These are phyloP conservation scores for Camelina sativa DNA, from an alignment of 345 rosid genomes.

Conservation along the genomic window DNA sequence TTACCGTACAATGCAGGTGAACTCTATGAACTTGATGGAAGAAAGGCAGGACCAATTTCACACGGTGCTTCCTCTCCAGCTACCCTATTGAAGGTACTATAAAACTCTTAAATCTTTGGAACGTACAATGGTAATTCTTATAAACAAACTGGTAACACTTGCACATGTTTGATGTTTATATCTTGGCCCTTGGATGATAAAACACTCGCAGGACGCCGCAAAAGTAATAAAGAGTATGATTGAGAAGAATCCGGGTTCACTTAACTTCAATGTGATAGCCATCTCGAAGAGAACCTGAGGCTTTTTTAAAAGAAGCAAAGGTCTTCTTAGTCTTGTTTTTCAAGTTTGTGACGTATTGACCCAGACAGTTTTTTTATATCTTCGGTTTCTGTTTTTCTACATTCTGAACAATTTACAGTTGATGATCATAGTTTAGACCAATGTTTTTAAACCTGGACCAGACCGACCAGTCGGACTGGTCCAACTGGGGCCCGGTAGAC, in stretches of 20 bases:
- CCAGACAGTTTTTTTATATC: constrained; percentile 28
- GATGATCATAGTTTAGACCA: constrained; percentile 1
- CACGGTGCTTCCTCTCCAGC: constrained; percentile 75
- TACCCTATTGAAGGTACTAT: constrained; percentile 68
- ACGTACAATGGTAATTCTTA: background rate
- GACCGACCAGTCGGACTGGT: no score
- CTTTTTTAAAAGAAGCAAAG: background rate
- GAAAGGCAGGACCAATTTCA: constrained; percentile 77
- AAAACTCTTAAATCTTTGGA: background rate
- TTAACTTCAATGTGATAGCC: constrained; percentile 84
- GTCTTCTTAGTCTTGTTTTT: constrained; percentile 24
- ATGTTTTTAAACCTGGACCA: no score
- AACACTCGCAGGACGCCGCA: constrained; percentile 66
- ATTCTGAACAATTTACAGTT: constrained; percentile 14
- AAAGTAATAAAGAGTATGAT: constrained; percentile 76
- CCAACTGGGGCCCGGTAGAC: no score
- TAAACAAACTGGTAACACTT: background rate
- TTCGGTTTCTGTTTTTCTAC: constrained; percentile 18
- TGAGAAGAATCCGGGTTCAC: constrained; percentile 74
- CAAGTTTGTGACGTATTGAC: constrained; percentile 22
- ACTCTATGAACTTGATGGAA: constrained; percentile 95
- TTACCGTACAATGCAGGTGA: constrained; percentile 48
- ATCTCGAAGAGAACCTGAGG: constrained; percentile 52
- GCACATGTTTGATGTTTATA: constrained; percentile 5
- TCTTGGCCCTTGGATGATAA: background rate